phyloP scores from a whole-genome alignment of 768 basidiomycete species.

The Suillus subaureus region DNA sequence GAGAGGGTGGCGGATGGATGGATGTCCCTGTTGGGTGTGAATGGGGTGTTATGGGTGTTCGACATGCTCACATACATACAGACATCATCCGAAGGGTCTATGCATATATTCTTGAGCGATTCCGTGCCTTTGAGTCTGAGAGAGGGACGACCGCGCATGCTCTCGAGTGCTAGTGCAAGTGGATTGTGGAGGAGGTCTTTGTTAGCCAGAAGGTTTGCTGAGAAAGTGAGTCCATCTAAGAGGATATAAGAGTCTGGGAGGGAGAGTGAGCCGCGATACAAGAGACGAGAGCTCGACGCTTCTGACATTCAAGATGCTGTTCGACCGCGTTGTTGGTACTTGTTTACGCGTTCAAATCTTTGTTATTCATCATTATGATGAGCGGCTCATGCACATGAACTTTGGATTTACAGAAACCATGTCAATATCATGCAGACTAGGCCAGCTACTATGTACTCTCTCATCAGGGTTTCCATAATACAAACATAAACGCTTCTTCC shows the following conservation, averaged over 20 bases:
- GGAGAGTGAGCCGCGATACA: slow-evolving; percentile 47
- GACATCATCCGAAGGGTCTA: slow-evolving; percentile 59
- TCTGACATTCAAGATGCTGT: background rate
- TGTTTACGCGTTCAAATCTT: slow-evolving; percentile 4
- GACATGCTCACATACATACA: slow-evolving; percentile 47
- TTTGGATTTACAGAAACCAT: background rate
- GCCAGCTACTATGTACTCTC: background rate
- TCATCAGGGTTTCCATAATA: background rate
- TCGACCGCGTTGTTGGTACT: slow-evolving; percentile 1
- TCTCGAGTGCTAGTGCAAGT: slow-evolving; percentile 24
- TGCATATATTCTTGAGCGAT: slow-evolving; percentile 54
- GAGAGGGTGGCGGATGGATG: slow-evolving; percentile 43
- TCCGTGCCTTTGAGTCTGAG: slow-evolving; percentile 60
- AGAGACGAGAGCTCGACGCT: slow-evolving; percentile 1
- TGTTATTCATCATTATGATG: background rate
- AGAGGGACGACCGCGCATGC: slow-evolving; percentile 74
- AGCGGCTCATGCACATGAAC: no score
- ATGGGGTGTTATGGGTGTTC: slow-evolving; percentile 22
- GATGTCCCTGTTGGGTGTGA: slow-evolving; percentile 54
- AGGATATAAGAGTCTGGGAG: slow-evolving; percentile 71
- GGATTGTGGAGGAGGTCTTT: slow-evolving; percentile 44
- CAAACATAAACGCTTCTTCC: background rate
- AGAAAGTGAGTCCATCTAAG: slow-evolving; percentile 76
- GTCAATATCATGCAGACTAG: background rate
- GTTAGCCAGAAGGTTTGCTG: slow-evolving; percentile 43